Base-by-base conservation (phyloP, 495 filamentous ascomycete genomes). In the Cenococcum geophilum region DNA sequence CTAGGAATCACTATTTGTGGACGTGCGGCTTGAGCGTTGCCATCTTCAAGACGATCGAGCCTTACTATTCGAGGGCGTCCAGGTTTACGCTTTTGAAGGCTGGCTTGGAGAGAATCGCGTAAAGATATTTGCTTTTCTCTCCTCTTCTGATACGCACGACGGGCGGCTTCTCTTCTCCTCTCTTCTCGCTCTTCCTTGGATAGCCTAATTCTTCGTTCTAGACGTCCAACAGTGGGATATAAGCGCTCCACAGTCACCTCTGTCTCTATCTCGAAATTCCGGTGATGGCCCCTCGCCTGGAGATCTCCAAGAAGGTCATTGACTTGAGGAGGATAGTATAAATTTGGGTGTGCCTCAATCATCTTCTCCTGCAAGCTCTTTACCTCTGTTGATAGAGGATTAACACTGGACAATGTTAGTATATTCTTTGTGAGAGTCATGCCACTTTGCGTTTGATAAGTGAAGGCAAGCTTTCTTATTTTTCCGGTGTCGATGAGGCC, bases 391-490 rank as follows among this genome's bases (percentile, higher is more conserved):
- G 80, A 77, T 18, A 80, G 72, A n/a, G 79, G 68, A 12, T 73
- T 59, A 22, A 85, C 71, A 14, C 80, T 74, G 11, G 76, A 68
- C 47, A 75, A 75, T 9, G 74, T 74, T 20, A 89, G 58, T 22
- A 89, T 77, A 11, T 71, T 77, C 60, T 78, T 85, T 12, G 79
- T 84, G n/a, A 78, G 74, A 68, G 78, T 75, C 18, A 78, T 64
- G 1, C 84, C 84, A 52, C 78, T 76, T 23, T 63, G 73, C 48
- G 78, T 77, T 61, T 74, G 77, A 61, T 87, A 87, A 45, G 76
- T 79, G 66, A 95, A 91, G 0, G 77, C 79, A 21, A 86, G 62
- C 56, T 83, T 82, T 18, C 77, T 76, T 18, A 91, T 72, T 57
- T 79, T 82, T 16, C 83, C 81, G 11, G 76, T 72, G 62, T 81